Conservation (phyloP, 2,329 filamentous ascomycete genomes). For the Torrubiella hemipterigena region DNA sequence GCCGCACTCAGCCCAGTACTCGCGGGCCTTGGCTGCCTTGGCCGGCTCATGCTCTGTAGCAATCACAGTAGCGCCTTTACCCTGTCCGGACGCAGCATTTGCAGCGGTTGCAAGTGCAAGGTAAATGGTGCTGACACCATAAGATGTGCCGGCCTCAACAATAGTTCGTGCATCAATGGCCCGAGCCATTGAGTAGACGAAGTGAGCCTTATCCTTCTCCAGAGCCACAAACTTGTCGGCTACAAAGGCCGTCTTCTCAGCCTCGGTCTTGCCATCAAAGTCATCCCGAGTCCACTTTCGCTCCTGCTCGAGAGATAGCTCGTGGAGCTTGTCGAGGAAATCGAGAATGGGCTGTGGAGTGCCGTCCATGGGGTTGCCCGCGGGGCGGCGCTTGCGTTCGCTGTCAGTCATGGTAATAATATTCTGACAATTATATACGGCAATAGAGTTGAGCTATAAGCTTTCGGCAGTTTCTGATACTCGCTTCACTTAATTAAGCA, state of each 20-base stretch:
- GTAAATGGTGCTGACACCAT: slow-evolving; percentile 47
- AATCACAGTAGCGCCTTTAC: slow-evolving; percentile 25
- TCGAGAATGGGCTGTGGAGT: slow-evolving; percentile 6
- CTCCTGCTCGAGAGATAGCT: slow-evolving; percentile 8
- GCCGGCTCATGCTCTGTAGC: slow-evolving; percentile 42
- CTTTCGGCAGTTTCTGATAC: too few relatives aligned
- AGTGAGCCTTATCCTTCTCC: slow-evolving; percentile 39
- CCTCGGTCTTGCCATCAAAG: slow-evolving; percentile 13
- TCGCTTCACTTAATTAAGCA: too few relatives aligned
- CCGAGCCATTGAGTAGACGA: slow-evolving; percentile 37
- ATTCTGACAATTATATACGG: too few relatives aligned
- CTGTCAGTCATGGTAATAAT: too few relatives aligned
- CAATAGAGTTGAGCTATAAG: too few relatives aligned
- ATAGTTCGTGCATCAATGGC: slow-evolving; percentile 32
- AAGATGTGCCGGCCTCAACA: slow-evolving; percentile 46
- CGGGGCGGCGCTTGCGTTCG: slow-evolving; percentile 1
- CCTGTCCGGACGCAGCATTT: slow-evolving; percentile 15
- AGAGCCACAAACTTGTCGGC: slow-evolving; percentile 43
- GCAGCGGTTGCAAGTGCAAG: slow-evolving; percentile 40
- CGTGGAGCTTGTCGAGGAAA: slow-evolving; percentile 9
- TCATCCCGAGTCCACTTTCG: slow-evolving; percentile 5
- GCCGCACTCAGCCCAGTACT: slow-evolving; percentile 38
- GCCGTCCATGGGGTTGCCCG: slow-evolving; percentile 6
- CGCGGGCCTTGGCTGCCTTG: slow-evolving; percentile 35
- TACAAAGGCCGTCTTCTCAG: slow-evolving; percentile 17